These are phyloP conservation scores for Aspergillus clavatus DNA, from an alignment of 2,329 filamentous ascomycete genomes.

Conservation along the genomic window DNA sequence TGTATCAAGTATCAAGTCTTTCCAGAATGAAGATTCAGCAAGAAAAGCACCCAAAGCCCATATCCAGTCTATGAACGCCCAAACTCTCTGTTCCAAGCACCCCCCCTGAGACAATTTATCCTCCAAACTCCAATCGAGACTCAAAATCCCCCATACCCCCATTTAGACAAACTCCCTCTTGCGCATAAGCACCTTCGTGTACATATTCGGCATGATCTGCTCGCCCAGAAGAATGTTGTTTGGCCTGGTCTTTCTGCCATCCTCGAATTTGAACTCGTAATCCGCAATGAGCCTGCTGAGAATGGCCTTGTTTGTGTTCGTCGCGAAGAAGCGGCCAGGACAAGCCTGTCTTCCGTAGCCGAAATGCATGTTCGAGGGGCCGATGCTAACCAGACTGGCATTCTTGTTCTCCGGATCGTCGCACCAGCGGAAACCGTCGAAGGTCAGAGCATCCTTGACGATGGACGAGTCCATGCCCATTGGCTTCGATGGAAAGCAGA, in stretches of 20 bases:
- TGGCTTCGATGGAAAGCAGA: slow-evolving; percentile 28
- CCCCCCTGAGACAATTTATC: not conserved
- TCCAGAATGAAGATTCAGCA: not conserved
- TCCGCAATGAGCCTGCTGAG: slow-evolving; percentile 25
- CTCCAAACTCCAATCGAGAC: not conserved
- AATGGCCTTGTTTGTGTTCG: slow-evolving; percentile 22
- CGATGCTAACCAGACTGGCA: slow-evolving; percentile 18
- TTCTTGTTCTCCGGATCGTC: slow-evolving; percentile 12
- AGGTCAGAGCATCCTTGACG: slow-evolving; percentile 16
- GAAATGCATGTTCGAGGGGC: slow-evolving; percentile 22
- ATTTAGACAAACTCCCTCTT: slow-evolving; percentile 11
- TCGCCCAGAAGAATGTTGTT: slow-evolving; percentile 25
- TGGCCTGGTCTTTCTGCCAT: slow-evolving; percentile 13
- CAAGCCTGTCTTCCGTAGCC: slow-evolving; percentile 24
- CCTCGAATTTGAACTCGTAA: slow-evolving; percentile 28
- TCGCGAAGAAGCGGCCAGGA: slow-evolving; percentile 23
- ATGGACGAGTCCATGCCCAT: slow-evolving; percentile 23
- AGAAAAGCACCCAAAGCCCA: not conserved
- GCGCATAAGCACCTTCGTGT: slow-evolving; percentile 19
- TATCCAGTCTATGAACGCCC: not conserved
- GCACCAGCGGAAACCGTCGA: slow-evolving; percentile 29
- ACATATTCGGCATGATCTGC: slow-evolving; percentile 25
- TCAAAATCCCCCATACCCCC: not conserved
- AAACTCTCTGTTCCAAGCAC: not conserved
- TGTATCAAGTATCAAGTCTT: not conserved